Evolutionary conservation across 352 stramenopile species (phyloP), one percentile per base, ranked within the genome.

Genomic region (Phytophthora quininea): DNA sequence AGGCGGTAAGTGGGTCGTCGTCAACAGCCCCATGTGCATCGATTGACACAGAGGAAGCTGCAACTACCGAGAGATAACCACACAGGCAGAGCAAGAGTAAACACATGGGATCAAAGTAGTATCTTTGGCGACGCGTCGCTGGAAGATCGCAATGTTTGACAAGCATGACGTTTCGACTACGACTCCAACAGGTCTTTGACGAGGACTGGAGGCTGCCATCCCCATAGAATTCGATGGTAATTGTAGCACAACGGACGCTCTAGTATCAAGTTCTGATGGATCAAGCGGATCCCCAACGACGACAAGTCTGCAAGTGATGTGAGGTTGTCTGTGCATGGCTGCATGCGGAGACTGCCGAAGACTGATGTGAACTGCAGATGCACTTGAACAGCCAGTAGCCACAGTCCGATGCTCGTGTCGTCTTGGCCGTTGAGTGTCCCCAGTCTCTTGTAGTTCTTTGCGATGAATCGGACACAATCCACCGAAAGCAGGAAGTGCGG

Each of bases 401-500:
- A 89, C 14, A 82, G 56, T 5, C 72, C 76, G 24, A 88, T 60
- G 3, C 73, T 79, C 7, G 84, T 79, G 63, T 89, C 80, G 45
- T 89, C 80, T 6, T 88, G 61, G 4, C 43, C 52, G 3, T 72
- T 76, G 4, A 84, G 38, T 11, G 46, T 60, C 11, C 57, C 57
- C n/a, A 76, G 32, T 4, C 33, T 62, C 54, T 47, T 56, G 9
- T 38, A 46, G 43, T 82, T 82, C 12, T 48, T 27, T 15, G 54
- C 65, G 42, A 82, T 79, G 32, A 75, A 82, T 29, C 77, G 30
- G 8, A 73, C 71, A 30, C 69, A 79, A 54, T 82, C 74, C 30
- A 59, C 47, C 10, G 74, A 82, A 12, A 82, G 52, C 29, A 82
- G 24, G 49, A 82, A 82, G 50, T 82, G 74, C 29, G 72, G 53